These are phyloP conservation scores for Quercus robur DNA, from an alignment of 306 rosid species.

Conservation along the genomic window DNA sequence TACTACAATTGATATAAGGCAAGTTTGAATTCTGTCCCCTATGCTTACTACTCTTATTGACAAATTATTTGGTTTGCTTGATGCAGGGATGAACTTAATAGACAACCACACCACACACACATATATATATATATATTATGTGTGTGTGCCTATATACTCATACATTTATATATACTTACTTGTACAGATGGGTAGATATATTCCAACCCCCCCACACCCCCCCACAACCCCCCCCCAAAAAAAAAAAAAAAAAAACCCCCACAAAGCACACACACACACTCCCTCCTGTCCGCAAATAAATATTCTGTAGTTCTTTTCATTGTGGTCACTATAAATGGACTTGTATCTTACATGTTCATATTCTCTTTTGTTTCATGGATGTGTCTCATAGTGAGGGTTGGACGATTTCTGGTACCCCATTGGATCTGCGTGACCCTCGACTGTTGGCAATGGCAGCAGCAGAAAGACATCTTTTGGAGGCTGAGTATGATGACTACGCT, in stretches of 20 bases:
- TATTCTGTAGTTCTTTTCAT: neutral
- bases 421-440: conserved; percentile 53
- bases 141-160: too few relatives aligned
- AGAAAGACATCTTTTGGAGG: conserved; percentile 51
- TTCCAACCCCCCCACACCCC: too few relatives aligned
- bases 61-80: neutral
- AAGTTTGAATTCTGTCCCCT: conserved; percentile 17
- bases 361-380: conserved; percentile 9
- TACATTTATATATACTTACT: too few relatives aligned
- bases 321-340: neutral
- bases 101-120: neutral
- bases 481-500: conserved; percentile 49
- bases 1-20: conserved; percentile 47
- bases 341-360: neutral
- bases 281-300: neutral
- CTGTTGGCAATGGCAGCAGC: conserved; percentile 58
- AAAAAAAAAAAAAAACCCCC: too few relatives aligned
- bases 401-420: conserved; percentile 45
- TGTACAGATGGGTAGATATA: too few relatives aligned
- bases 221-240: too few relatives aligned
- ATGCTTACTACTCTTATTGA: neutral
- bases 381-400: conserved; percentile 41
- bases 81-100: neutral
- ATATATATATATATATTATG: neutral
- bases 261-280: neutral